Evolutionary conservation across 345 rosid genomes (phyloP).

Genomic region (Combretum micranthum): DNA sequence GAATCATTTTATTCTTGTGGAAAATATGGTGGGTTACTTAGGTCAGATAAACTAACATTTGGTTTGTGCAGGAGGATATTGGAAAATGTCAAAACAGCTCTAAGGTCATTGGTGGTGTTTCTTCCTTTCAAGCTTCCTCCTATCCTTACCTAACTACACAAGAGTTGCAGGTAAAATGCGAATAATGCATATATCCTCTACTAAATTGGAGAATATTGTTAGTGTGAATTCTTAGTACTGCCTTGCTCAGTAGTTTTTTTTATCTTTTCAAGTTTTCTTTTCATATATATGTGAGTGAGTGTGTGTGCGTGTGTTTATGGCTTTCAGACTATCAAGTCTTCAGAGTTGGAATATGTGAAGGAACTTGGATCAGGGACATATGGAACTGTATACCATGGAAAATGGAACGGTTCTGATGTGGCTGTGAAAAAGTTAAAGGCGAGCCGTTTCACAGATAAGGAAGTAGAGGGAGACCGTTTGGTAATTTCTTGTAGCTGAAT

Average conservation of each 20-base stretch:
- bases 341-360: slow-evolving; percentile 23
- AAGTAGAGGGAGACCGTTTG: slow-evolving; percentile 17
- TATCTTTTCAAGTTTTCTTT: neutral
- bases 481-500: slow-evolving; percentile 8
- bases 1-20: neutral
- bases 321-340: slow-evolving; percentile 24
- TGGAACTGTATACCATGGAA: slow-evolving; percentile 34
- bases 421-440: slow-evolving; percentile 32
- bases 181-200: slow-evolving; percentile 1
- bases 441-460: slow-evolving; percentile 21
- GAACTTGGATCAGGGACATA: slow-evolving; percentile 35
- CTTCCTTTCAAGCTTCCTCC: slow-evolving; percentile 6
- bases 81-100: slow-evolving; percentile 10
- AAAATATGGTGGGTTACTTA: neutral
- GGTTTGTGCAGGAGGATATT: slow-evolving; percentile 10
- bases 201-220: neutral
- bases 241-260: neutral
- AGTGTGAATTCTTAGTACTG: neutral
- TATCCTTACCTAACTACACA: slow-evolving; percentile 10
- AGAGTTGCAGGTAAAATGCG: slow-evolving; percentile 30
- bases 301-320: too few species aligned
- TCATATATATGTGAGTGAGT: too few species aligned
- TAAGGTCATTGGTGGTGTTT: slow-evolving; percentile 14
- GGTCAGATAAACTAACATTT: neutral
- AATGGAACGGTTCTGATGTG: slow-evolving; percentile 40